A percentile compares a stretch with the other conserved stretches of the same genome.
Conservation (phyloP, 768 basidiomycete genomes). For the Mycena olivaceomarginata region DNA sequence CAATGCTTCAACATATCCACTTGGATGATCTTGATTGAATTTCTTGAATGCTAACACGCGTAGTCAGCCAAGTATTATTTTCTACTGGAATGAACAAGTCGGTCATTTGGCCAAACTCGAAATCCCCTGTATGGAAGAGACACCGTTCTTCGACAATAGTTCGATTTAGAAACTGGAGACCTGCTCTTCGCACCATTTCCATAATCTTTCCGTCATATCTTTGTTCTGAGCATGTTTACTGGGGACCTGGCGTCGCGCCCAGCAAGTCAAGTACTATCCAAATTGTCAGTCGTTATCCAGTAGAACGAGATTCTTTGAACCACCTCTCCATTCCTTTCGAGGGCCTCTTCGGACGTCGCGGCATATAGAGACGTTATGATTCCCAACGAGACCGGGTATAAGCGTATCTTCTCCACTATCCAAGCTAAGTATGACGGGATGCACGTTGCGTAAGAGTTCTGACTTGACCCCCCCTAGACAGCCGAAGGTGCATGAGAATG, state of each 20-base stretch:
- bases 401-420: conserved; percentile 44
- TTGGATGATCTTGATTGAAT: neutral
- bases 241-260: conserved; percentile 49
- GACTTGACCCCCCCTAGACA: conserved; percentile 48
- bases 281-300: conserved; percentile 2
- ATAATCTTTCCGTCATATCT: conserved; percentile 47
- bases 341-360: conserved; percentile 50
- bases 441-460: conserved; percentile 51
- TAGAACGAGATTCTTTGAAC: neutral
- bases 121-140: neutral
- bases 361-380: conserved; percentile 51
- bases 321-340: conserved; percentile 51
- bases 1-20: neutral
- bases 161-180: conserved; percentile 30
- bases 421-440: conserved; percentile 45
- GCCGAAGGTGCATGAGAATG: neutral
- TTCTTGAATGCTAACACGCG: neutral
- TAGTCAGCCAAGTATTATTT: neutral
- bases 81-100: neutral
- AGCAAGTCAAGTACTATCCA: conserved; percentile 50
- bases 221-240: conserved; percentile 44
- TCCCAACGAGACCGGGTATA: conserved; percentile 46
- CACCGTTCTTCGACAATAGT: neutral
- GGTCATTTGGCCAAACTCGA: conserved; percentile 2
- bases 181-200: conserved; percentile 53